Evolutionary conservation across 306 rosid genomes (phyloP).

Genomic region (Cicer cuneatum): DNA sequence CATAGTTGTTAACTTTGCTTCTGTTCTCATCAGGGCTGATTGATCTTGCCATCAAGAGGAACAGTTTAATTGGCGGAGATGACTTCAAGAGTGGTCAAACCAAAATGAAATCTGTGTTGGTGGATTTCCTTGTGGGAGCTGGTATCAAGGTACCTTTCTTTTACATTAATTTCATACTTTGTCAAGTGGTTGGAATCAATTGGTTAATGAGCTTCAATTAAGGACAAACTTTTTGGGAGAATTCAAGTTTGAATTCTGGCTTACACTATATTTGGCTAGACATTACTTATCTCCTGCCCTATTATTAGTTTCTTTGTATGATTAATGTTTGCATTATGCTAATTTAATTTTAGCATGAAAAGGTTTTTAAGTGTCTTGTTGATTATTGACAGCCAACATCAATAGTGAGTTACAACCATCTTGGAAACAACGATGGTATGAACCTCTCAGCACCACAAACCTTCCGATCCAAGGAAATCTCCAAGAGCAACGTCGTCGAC

Average conservation of each 20-base stretch:
- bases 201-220: too few relatives aligned
- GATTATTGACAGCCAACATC: conserved; percentile 81
- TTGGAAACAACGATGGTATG: conserved; percentile 99
- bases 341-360: conserved; percentile 3
- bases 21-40: conserved; percentile 63
- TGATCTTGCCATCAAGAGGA: conserved; percentile 81
- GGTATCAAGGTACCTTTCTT: conserved; percentile 78
- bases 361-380: neutral
- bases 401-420: conserved; percentile 97
- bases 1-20: conserved; percentile 22
- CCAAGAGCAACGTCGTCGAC: conserved; percentile 97
- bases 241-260: too few relatives aligned
- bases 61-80: conserved; percentile 94
- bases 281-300: too few relatives aligned
- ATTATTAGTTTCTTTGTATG: neutral
- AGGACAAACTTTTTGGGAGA: too few relatives aligned
- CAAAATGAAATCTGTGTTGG: conserved; percentile 96
- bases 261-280: too few relatives aligned
- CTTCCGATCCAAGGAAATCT: conserved; percentile 96
- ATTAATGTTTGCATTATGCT: neutral
- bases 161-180: neutral
- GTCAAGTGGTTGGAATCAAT: too few relatives aligned
- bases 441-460: conserved; percentile 98
- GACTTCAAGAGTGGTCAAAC: conserved; percentile 99
- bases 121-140: conserved; percentile 98